phyloP scores from a whole-genome alignment of 306 rosid genomes.

The Acacia crassicarpa region DNA sequence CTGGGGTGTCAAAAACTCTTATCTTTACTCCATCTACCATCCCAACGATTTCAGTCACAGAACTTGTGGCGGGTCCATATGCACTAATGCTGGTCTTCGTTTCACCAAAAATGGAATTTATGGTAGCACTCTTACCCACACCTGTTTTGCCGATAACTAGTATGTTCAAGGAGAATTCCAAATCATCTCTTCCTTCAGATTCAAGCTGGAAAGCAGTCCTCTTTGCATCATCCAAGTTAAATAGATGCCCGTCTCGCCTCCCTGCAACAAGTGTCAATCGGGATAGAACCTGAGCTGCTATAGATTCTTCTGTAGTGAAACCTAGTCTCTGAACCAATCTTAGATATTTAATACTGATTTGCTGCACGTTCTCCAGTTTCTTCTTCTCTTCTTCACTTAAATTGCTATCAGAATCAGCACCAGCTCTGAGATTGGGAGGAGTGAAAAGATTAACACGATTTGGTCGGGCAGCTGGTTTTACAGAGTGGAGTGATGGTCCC shows the following conservation, averaged over 20 bases:
- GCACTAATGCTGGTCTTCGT: conserved; percentile 72
- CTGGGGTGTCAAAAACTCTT: conserved; percentile 88
- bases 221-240: conserved; percentile 78
- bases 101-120: conserved; percentile 91
- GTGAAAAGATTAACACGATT: conserved; percentile 54
- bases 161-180: conserved; percentile 73
- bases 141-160: conserved; percentile 93
- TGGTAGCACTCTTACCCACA: conserved; percentile 97
- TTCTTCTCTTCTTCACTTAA: conserved; percentile 81
- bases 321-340: conserved; percentile 84
- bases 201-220: conserved; percentile 73
- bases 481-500: conserved; percentile 76
- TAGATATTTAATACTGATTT: conserved; percentile 70
- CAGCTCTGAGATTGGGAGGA: conserved; percentile 46
- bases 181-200: conserved; percentile 64
- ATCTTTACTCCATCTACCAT: conserved; percentile 79
- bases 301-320: conserved; percentile 75
- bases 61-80: conserved; percentile 78
- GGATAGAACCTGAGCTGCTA: conserved; percentile 84
- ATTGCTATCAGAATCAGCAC: conserved; percentile 47
- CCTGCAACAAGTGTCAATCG: conserved; percentile 74
- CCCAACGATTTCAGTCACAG: conserved; percentile 81
- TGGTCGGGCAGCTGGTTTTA: conserved; percentile 64
- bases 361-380: conserved; percentile 73
- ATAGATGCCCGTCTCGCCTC: conserved; percentile 59